Evolutionary conservation across 208 protist species (phyloP).

Genomic region (Leishmania tropica): DNA sequence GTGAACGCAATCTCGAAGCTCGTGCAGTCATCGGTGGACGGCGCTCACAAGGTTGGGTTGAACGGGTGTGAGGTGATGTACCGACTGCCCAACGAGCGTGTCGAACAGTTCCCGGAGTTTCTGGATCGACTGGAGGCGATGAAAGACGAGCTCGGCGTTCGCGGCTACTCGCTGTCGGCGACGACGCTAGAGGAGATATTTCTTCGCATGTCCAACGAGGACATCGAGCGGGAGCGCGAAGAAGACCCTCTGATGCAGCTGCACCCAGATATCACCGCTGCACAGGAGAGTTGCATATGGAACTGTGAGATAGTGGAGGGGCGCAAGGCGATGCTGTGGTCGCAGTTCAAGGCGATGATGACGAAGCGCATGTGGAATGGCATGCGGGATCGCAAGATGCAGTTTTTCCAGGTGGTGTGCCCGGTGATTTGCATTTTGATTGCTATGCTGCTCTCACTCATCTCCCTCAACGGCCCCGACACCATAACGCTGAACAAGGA

Average conservation of each 20-base stretch:
- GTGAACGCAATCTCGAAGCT: conserved; percentile 26
- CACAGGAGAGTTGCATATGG: conserved; percentile 21
- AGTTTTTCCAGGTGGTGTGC: conserved; percentile 78
- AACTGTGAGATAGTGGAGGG: conserved; percentile 20
- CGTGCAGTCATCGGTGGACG: conserved; percentile 34
- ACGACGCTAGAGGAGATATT: conserved; percentile 86
- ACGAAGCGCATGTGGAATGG: conserved; percentile 58
- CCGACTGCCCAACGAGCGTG: conserved; percentile 44
- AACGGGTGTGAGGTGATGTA: conserved; percentile 46
- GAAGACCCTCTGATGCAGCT: conserved; percentile 15
- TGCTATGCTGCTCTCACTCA: conserved; percentile 66
- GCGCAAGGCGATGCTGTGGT: conserved; percentile 20
- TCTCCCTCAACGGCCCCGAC: conserved; percentile 30
- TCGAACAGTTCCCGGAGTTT: conserved; percentile 40
- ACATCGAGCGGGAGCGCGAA: conserved; percentile 17
- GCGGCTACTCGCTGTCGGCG: conserved; percentile 53
- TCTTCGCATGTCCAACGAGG: conserved; percentile 49
- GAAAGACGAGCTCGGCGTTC: conserved; percentile 33
- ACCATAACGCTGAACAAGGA: conserved; percentile 34
- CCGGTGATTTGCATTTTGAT: conserved; percentile 67
- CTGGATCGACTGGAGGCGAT: conserved; percentile 43
- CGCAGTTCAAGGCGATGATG: conserved; percentile 67
- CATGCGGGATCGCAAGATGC: conserved; percentile 64
- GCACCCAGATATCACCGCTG: background rate
- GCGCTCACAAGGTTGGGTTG: conserved; percentile 26